Base-by-base conservation (phyloP, 2,329 filamentous ascomycete species). In the Talaromyces sp. region DNA sequence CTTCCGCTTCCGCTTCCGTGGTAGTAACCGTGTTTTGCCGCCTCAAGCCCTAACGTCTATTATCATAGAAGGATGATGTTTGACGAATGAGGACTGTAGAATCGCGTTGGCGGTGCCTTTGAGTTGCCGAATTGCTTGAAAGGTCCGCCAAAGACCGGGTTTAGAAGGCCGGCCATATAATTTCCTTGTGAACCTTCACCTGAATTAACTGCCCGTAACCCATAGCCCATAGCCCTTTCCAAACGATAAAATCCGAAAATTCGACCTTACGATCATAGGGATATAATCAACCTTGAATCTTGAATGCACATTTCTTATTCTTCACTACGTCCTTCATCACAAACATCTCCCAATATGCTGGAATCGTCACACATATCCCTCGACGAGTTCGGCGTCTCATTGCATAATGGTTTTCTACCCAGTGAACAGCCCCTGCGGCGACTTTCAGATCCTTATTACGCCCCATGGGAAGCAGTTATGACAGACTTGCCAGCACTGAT, bases 361-460 rank as follows among this genome's bases (percentile, higher is more conserved):
- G 27, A 53, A 31, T 30, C 56, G 14, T 64, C 68, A 27, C 64
- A 66, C 14, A 61, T 74, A 36, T 63, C 77, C 56, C 82, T 92
- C 64, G 82, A 86, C 73, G 86, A 92, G 71, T 94, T 92, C 78
- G 88, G 87, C 74, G 84, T 75, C 42, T 74, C 73, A 16, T 62
- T 66, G 12, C 65, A 67, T 63, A 88, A 92, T 76, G 93, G 93
- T 69, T 98, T 98, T 78, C 84, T 98, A 60, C 91, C 93, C 3
- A 50, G 12, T 44, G 54, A 28, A 64, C 79, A 89, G 61, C 93
- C 93, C 59, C 81, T 96, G 66, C 85, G 87, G 63, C 82, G 84
- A 56, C 85, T 97, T 16, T 86, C 90, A 16, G 88, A 95, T 69
- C 83, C 87, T 8, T 96, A 96, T 81, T 98, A 96, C 78, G 86